phyloP scores from a whole-genome alignment of 2,329 filamentous ascomycete genomes.

The Ophiosphaerella herpotricha region DNA sequence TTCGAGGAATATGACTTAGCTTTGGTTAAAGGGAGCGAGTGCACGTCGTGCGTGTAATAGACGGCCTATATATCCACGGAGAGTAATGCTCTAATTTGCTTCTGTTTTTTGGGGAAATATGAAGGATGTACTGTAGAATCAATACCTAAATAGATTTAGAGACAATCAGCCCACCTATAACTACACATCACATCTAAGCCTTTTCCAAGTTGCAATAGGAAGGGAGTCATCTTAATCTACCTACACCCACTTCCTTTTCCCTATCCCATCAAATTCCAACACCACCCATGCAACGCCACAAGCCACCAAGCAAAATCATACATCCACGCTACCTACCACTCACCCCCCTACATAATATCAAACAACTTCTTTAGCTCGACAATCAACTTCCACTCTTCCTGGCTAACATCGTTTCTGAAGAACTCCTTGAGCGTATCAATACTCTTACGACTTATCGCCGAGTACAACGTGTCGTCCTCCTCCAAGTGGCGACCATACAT shows the following conservation, averaged over 20 bases:
- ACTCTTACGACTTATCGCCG: conserved; percentile 79
- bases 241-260: too few species aligned
- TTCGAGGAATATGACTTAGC: neutral
- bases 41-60: too few species aligned
- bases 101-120: too few species aligned
- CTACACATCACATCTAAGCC: too few species aligned
- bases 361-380: conserved; percentile 95
- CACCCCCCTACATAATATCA: conserved; percentile 62
- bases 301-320: neutral
- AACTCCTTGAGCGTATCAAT: conserved; percentile 97
- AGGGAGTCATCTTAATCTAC: too few species aligned
- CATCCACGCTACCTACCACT: conserved; percentile 5
- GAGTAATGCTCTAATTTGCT: too few species aligned
- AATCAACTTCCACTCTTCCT: conserved; percentile 93
- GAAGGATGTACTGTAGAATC: too few species aligned
- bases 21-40: too few species aligned
- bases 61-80: too few species aligned
- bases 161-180: too few species aligned
- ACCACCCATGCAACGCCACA: too few species aligned
- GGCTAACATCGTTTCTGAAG: conserved; percentile 83
- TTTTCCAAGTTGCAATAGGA: neutral
- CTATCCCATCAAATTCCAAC: neutral
- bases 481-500: conserved; percentile 94
- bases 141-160: too few species aligned
- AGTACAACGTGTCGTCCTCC: conserved; percentile 87